Evolutionary conservation across 805 yeast genomes (phyloP).

Genomic region (Wickerhamiella australiensis): DNA sequence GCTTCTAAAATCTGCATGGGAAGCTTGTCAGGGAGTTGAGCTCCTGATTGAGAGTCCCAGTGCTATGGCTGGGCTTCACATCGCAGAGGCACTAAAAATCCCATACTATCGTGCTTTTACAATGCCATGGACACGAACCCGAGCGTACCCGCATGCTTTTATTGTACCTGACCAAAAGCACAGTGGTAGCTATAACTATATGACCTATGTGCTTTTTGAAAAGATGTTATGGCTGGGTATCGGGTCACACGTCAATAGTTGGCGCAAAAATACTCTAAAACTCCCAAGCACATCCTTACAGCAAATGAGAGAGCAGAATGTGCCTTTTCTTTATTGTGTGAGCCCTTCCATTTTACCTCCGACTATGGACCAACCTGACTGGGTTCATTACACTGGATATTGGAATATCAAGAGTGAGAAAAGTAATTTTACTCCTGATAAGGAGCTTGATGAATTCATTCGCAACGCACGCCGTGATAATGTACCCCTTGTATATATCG

Average conservation of each 20-base stretch:
- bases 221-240: slow-evolving; percentile 90
- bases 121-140: slow-evolving; percentile 96
- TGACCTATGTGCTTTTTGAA: slow-evolving; percentile 89
- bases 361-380: slow-evolving; percentile 82
- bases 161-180: slow-evolving; percentile 85
- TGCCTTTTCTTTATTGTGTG: slow-evolving; percentile 81
- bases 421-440: slow-evolving; percentile 47
- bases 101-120: slow-evolving; percentile 94
- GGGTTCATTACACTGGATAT: slow-evolving; percentile 93
- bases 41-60: slow-evolving; percentile 89
- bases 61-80: slow-evolving; percentile 90
- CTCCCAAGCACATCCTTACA: slow-evolving; percentile 60
- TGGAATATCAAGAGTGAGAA: slow-evolving; percentile 65
- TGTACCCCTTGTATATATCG: slow-evolving; percentile 76
- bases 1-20: slow-evolving; percentile 63
- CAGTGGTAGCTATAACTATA: slow-evolving; percentile 85
- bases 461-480: slow-evolving; percentile 43
- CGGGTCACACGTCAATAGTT: slow-evolving; percentile 69
- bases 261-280: slow-evolving; percentile 62
- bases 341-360: slow-evolving; percentile 87
- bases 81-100: slow-evolving; percentile 80
- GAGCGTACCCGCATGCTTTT: slow-evolving; percentile 94
- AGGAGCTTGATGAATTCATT: slow-evolving; percentile 47
- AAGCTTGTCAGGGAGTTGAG: slow-evolving; percentile 71
- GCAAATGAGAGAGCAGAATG: slow-evolving; percentile 57